Evolutionary conservation across 169 alveolate genomes (phyloP).

Genomic region (Plasmodium sp.): DNA sequence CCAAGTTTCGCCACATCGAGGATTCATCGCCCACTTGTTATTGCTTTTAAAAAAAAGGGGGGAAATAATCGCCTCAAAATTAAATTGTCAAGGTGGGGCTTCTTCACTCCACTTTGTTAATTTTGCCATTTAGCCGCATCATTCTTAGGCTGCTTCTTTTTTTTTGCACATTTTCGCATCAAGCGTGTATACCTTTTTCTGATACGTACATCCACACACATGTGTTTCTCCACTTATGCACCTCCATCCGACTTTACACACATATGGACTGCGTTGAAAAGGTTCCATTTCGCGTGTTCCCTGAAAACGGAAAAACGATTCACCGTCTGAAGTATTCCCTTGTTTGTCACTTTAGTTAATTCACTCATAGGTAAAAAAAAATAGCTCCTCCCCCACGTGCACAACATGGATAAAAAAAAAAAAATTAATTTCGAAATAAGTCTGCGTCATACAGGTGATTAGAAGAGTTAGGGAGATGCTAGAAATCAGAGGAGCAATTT

Average conservation of each 20-base stretch:
- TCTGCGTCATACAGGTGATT: neutral
- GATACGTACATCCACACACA: neutral
- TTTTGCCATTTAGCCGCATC: neutral
- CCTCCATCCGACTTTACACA: neutral
- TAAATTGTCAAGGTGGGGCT: neutral
- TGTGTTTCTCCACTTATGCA: neutral
- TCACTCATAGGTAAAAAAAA: neutral
- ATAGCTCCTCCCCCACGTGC: neutral
- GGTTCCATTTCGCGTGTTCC: neutral
- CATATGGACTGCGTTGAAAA: neutral
- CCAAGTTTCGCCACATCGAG: neutral
- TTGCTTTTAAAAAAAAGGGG: neutral
- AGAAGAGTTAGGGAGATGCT: neutral
- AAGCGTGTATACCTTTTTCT: neutral
- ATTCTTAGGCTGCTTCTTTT: neutral
- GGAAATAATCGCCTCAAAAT: neutral
- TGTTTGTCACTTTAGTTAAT: neutral
- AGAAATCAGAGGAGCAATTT: neutral
- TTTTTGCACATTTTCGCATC: neutral
- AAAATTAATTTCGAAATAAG: neutral
- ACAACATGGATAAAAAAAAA: neutral
- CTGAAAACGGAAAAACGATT: neutral
- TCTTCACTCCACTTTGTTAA: neutral
- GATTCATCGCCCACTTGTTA: neutral
- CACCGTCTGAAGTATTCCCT: neutral